phyloP scores from a whole-genome alignment of 2,329 filamentous ascomycete genomes.

The Nigrospora sphaerica region DNA sequence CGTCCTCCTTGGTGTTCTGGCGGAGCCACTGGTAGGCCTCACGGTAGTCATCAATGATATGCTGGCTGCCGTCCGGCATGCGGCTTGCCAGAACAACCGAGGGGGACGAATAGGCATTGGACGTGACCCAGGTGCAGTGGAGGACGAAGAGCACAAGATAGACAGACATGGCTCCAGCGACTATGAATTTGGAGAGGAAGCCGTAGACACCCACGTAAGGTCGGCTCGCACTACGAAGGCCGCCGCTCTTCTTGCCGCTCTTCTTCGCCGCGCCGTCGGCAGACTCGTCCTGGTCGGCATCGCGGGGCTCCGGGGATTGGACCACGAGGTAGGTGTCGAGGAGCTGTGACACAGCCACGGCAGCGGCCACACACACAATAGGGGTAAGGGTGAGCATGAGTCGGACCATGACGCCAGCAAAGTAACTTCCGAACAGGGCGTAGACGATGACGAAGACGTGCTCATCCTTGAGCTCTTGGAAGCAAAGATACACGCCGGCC shows the following conservation, averaged over 20 bases:
- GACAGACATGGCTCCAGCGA: slow-evolving; percentile 63
- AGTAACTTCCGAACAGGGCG: slow-evolving; percentile 93
- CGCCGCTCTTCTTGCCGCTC: slow-evolving; percentile 33
- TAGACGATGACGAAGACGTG: slow-evolving; percentile 98
- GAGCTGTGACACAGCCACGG: slow-evolving; percentile 79
- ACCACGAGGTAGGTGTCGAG: slow-evolving; percentile 76
- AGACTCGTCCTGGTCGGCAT: slow-evolving; percentile 33
- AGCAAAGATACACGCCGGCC: slow-evolving; percentile 96
- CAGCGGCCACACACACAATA: slow-evolving; percentile 90
- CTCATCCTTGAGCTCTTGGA: slow-evolving; percentile 87
- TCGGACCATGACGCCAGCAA: slow-evolving; percentile 98
- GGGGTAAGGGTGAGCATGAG: slow-evolving; percentile 96
- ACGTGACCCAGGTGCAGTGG: slow-evolving; percentile 99
- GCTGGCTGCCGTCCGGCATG: slow-evolving; percentile 88
- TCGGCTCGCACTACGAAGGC: slow-evolving; percentile 63
- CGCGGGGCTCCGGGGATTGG: slow-evolving; percentile 51
- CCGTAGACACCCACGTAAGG: slow-evolving; percentile 82
- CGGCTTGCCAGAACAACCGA: slow-evolving; percentile 92
- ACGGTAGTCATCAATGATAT: slow-evolving; percentile 98
- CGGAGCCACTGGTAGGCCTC: slow-evolving; percentile 99
- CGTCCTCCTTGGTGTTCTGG: slow-evolving; percentile 89
- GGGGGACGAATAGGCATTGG: slow-evolving; percentile 96
- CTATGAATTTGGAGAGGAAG: slow-evolving; percentile 68
- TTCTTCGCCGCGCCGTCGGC: slow-evolving; percentile 53
- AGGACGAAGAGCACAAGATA: slow-evolving; percentile 92